phyloP scores from a whole-genome alignment of 2,329 filamentous ascomycete species.

The Plenodomus biglobosus region DNA sequence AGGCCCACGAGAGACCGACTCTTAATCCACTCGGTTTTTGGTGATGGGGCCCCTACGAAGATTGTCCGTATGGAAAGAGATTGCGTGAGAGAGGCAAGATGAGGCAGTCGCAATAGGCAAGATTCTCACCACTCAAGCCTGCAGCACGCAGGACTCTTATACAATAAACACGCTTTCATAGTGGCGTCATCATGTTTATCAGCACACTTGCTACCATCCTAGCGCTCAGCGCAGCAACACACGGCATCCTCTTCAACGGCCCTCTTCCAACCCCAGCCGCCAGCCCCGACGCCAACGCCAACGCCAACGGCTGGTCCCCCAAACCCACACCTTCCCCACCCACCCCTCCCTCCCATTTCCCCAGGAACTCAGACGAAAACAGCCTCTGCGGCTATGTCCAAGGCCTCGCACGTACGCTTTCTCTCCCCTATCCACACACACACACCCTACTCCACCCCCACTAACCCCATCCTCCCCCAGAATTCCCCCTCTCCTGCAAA shows the following conservation, averaged over 20 bases:
- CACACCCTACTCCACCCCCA: background rate
- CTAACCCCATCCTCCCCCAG: constrained; percentile 6
- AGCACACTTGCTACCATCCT: constrained; percentile 5
- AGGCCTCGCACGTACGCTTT: constrained; percentile 12
- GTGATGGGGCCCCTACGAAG: background rate
- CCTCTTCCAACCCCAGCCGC: constrained; percentile 8
- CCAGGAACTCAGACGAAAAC: constrained; percentile 4
- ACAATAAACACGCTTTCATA: too few relatives aligned
- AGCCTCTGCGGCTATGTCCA: constrained; percentile 17
- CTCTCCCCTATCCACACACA: background rate
- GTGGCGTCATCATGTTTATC: constrained; percentile 6
- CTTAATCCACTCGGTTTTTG: background rate
- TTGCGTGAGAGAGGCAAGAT: background rate
- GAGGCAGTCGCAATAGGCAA: background rate
- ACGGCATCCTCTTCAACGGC: constrained; percentile 9
- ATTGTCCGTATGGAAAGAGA: background rate
- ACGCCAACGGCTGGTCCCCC: constrained; percentile 13
- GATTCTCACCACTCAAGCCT: background rate
- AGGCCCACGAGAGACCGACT: background rate
- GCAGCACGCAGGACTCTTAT: background rate
- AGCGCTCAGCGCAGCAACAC: constrained; percentile 5
- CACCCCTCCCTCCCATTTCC: constrained; percentile 12
- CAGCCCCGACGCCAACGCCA: constrained; percentile 5
- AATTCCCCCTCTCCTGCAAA: constrained; percentile 13
- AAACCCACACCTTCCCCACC: constrained; percentile 9